phyloP scores from a whole-genome alignment of 164 flowering plant species.

The Stephania cephalantha region DNA sequence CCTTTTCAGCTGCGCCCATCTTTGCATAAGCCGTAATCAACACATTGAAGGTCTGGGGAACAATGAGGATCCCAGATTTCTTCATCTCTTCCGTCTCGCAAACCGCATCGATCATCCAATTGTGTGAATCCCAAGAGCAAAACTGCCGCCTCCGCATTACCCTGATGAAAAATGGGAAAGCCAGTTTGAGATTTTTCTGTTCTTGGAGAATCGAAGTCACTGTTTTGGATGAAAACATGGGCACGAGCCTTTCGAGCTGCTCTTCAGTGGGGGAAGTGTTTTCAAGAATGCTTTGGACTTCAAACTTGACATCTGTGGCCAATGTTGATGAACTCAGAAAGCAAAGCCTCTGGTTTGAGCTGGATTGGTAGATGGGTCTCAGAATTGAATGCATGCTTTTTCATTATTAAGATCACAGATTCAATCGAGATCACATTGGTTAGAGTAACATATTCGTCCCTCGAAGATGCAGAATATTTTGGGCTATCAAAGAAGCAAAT shows the following conservation, averaged over 20 bases:
- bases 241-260: constrained; percentile 32
- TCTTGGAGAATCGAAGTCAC: constrained; percentile 37
- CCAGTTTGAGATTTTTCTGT: constrained; percentile 19
- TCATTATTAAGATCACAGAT: neutral
- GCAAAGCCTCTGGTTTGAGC: constrained; percentile 7
- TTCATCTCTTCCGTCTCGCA: constrained; percentile 39
- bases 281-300: constrained; percentile 29
- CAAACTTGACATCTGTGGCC: neutral
- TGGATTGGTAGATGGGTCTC: constrained; percentile 10
- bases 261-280: too few species aligned
- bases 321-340: neutral
- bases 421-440: neutral
- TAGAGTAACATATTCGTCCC: neutral
- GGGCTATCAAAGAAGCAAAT: too few species aligned
- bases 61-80: constrained; percentile 17
- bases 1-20: too few species aligned
- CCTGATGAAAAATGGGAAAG: constrained; percentile 75
- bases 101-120: constrained; percentile 40
- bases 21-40: too few species aligned
- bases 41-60: constrained; percentile 39
- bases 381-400: neutral
- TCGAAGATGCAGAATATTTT: too few species aligned
- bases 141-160: constrained; percentile 30
- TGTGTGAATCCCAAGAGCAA: constrained; percentile 28
- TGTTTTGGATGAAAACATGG: constrained; percentile 25